A percentile compares a stretch with the other conserved stretches of the same genome.
phyloP scores from a whole-genome alignment of 2,329 filamentous ascomycete genomes.

The Cladophialophora chaetospira region DNA sequence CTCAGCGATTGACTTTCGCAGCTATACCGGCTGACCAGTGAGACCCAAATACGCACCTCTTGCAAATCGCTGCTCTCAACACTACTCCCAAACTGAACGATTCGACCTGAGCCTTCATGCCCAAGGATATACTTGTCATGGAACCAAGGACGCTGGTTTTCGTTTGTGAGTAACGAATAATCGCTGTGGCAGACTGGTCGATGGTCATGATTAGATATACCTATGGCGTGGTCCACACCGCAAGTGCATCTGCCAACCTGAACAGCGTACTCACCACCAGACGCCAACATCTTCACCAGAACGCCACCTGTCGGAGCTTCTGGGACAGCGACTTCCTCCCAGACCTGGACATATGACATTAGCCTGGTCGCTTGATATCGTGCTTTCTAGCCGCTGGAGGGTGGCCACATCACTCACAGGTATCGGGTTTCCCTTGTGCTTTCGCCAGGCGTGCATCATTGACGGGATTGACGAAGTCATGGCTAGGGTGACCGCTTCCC shows the following conservation, averaged over 20 bases:
- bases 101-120: conserved; percentile 17
- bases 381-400: neutral
- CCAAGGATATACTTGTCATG: conserved; percentile 20
- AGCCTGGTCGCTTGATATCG: neutral
- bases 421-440: conserved; percentile 14
- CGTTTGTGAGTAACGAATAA: conserved; percentile 11
- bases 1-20: neutral
- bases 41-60: too few relatives aligned
- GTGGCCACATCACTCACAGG: conserved; percentile 3
- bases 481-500: too few relatives aligned
- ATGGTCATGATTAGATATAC: neutral
- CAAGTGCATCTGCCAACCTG: neutral
- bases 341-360: conserved; percentile 6
- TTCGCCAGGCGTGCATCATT: conserved; percentile 21
- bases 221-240: neutral
- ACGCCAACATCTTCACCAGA: conserved; percentile 14
- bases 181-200: conserved; percentile 20
- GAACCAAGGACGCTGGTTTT: conserved; percentile 18
- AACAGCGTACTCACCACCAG: conserved; percentile 3
- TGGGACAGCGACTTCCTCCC: conserved; percentile 21
- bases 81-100: too few relatives aligned
- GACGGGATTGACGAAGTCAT: too few relatives aligned
- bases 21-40: too few relatives aligned
- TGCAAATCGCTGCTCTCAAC: too few relatives aligned
- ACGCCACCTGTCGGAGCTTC: conserved; percentile 1